A percentile compares a stretch with the other conserved stretches of the same genome.
Evolutionary conservation across 306 rosid genomes (phyloP).

Genomic region (Trichosanthes truncata): DNA sequence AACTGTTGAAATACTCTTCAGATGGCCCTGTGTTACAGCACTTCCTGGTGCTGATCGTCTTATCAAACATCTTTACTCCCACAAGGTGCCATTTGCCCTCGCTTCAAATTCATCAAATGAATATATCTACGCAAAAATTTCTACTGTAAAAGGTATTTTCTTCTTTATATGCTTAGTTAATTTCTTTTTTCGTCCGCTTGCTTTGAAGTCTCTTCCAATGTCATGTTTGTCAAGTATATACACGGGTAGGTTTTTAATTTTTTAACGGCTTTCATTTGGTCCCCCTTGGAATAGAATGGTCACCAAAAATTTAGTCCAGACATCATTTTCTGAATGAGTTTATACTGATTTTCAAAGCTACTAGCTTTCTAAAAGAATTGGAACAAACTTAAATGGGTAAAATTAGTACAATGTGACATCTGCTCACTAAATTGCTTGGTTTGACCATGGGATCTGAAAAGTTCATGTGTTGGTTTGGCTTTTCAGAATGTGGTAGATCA

Average conservation of each 20-base stretch:
- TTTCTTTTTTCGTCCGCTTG: not conserved
- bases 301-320: not conserved
- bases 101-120: slow-evolving; percentile 69
- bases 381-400: not conserved
- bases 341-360: not conserved
- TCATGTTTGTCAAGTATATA: not conserved
- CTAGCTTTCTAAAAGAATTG: not conserved
- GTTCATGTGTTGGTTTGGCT: slow-evolving; percentile 5
- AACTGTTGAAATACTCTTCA: slow-evolving; percentile 15
- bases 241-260: not conserved
- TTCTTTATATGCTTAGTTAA: not conserved
- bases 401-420: not conserved
- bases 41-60: slow-evolving; percentile 77
- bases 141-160: slow-evolving; percentile 41
- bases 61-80: slow-evolving; percentile 49
- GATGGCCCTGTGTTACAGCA: slow-evolving; percentile 64
- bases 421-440: not conserved
- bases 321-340: not conserved
- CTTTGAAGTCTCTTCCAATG: not conserved
- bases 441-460: slow-evolving; percentile 7
- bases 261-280: not conserved
- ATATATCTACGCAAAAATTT: slow-evolving; percentile 47
- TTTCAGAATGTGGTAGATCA: slow-evolving; percentile 13
- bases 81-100: slow-evolving; percentile 58
- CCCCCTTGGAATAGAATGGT: not conserved